Base-by-base conservation (phyloP, 108 stramenopile species). In the Stephanodiscus triporus region DNA sequence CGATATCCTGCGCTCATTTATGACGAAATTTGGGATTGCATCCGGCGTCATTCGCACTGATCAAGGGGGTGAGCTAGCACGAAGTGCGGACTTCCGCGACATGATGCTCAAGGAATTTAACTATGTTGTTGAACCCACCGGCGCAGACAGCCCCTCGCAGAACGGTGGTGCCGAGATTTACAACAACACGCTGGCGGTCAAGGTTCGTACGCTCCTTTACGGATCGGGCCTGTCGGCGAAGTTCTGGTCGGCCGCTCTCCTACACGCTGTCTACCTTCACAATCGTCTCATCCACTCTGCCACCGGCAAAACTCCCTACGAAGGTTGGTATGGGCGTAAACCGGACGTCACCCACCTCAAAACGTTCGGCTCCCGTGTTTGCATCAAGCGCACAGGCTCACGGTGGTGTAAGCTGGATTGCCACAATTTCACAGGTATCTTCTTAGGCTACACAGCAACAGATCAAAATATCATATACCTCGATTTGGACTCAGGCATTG, bases 401-500 rank as follows among this genome's bases (percentile, higher is more conserved):
- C 32, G 32, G 3, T 3, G 54, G 10, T 19, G 54, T 13, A 61
- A 61, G 32, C 38, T 61, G 32, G 60, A 61, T 7, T 3, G 16
- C 10, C 60, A 61, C 30, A 20, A 30, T 3, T 61, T 61, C 60
- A 10, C 29, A n/a, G 42, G 42, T 24, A 3, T 65, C 14, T 65
- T 65, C 45, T 13, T 48, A 1, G 45, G 63, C 1, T 48, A 48
- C 11, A 30, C 23, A 8, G 63, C 45, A 4, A 34, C 63, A 0
- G 63, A 65, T 27, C 17, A 65, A 26, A 65, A 65, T 23, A 48
- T 65, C 32, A 34, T 34, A 4, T 34, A 34, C 5, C 32, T 34
- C 32, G 32, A 34, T 34, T 4, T 5, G 5, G 2, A 2, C 32
- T 34, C 32, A 2, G 32, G 32, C 32, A 34, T 34, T 5, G 32